Percentiles rank a stretch among this genome's conserved stretches.
phyloP scores from a whole-genome alignment of 139 green algal genomes.

The Asterochloris erici region DNA sequence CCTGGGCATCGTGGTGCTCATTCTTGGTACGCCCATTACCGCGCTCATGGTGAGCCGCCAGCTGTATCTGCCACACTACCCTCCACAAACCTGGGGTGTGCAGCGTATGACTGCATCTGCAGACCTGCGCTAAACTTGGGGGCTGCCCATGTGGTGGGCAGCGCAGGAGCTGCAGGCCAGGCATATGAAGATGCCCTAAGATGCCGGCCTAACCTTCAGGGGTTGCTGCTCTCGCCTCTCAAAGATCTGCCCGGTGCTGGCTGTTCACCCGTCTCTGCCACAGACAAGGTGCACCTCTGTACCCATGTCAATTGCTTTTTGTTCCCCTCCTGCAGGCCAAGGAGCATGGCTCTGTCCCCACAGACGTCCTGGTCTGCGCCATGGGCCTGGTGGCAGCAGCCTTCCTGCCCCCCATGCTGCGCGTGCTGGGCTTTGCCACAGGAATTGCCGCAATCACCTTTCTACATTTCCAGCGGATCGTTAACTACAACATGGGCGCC shows the following conservation, averaged over 20 bases:
- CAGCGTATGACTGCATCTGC: too few relatives aligned
- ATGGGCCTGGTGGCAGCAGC: slow-evolving; percentile 45
- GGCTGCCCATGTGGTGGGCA: neutral
- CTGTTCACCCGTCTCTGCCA: too few relatives aligned
- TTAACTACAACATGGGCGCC: slow-evolving; percentile 44
- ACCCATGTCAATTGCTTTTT: too few relatives aligned
- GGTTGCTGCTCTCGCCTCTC: too few relatives aligned
- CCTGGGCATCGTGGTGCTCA: slow-evolving; percentile 73
- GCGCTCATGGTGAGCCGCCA: slow-evolving; percentile 56
- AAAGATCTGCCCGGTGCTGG: too few relatives aligned
- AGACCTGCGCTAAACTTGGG: too few relatives aligned
- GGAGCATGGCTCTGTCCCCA: slow-evolving; percentile 35
- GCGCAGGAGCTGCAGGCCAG: neutral
- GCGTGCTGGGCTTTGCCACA: slow-evolving; percentile 59
- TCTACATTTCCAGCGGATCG: slow-evolving; percentile 42
- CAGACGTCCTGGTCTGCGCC: slow-evolving; percentile 25
- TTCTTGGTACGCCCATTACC: slow-evolving; percentile 71
- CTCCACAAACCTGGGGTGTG: too few relatives aligned
- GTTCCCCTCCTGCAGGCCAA: slow-evolving; percentile 17
- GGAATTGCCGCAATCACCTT: slow-evolving; percentile 42
- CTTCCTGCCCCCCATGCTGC: slow-evolving; percentile 55
- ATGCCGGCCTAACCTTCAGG: too few relatives aligned
- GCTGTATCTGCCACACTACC: neutral
- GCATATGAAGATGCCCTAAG: too few relatives aligned
- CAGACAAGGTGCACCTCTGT: too few relatives aligned